Evolutionary conservation across 2,329 filamentous ascomycete species (phyloP).

Genomic region (Domatiomyces globalis): DNA sequence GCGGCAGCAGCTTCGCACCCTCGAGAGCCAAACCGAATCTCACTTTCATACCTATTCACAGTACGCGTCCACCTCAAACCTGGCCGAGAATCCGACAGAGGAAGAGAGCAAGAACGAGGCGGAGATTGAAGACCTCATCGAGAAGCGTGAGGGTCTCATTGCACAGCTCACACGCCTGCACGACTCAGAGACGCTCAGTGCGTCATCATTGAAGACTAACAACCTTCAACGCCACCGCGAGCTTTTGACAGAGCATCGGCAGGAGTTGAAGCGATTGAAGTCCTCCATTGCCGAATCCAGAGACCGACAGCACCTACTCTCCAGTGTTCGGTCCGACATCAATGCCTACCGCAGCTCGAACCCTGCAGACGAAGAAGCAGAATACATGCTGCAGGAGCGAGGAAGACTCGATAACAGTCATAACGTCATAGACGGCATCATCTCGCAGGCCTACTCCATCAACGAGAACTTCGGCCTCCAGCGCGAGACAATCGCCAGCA

Average conservation of each 20-base stretch:
- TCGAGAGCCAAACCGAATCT: slow-evolving; percentile 87
- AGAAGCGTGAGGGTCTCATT: slow-evolving; percentile 73
- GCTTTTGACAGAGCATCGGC: slow-evolving; percentile 72
- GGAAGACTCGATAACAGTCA: slow-evolving; percentile 76
- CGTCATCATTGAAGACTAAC: slow-evolving; percentile 92
- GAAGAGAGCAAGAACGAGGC: slow-evolving; percentile 69
- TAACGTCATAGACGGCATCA: slow-evolving; percentile 72
- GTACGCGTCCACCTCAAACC: slow-evolving; percentile 64
- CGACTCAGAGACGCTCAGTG: slow-evolving; percentile 80
- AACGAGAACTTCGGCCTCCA: slow-evolving; percentile 83
- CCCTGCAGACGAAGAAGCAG: slow-evolving; percentile 69
- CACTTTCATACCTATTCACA: slow-evolving; percentile 64
- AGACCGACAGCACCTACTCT: slow-evolving; percentile 77
- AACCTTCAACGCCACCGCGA: slow-evolving; percentile 85
- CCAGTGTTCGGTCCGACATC: slow-evolving; percentile 84
- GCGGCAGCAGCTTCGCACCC: slow-evolving; percentile 73
- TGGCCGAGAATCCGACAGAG: slow-evolving; percentile 68
- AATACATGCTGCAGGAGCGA: slow-evolving; percentile 94
- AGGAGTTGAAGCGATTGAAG: slow-evolving; percentile 64
- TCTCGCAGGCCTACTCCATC: slow-evolving; percentile 91
- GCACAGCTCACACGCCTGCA: slow-evolving; percentile 73
- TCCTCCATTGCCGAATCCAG: slow-evolving; percentile 61
- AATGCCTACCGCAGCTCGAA: slow-evolving; percentile 72
- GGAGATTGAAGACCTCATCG: slow-evolving; percentile 70
- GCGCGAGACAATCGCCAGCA: slow-evolving; percentile 71